Base-by-base conservation (phyloP, 306 rosid genomes). In the Cicer judaicum region DNA sequence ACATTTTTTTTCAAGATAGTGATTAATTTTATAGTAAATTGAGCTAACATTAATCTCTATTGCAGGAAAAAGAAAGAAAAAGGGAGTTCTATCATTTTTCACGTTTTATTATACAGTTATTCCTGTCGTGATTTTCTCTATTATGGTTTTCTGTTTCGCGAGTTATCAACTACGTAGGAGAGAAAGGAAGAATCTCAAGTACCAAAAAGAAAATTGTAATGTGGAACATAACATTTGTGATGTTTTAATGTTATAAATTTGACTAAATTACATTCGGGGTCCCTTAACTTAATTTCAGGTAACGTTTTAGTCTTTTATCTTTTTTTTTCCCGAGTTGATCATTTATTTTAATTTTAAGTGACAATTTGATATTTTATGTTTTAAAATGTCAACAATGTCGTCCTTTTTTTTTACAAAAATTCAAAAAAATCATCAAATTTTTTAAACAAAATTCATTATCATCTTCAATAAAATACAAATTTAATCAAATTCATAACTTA, bases 141-240 rank as follows among this genome's bases (percentile, higher is more conserved):
- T 46, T n/a, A 8, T 8, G 72, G 42, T 21, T 18, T 65, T 65
- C 40, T 12, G 19, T 65, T 78, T 62, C 8, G 48, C 48, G 4
- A 71, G 42, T 49, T 71, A 72, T 78, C 5, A 42, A 52, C 5
- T 52, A 4, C 34, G 9, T 16, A 64, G 77, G 49, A 65, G 68
- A 52, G 74, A 50, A 48, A 56, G 52, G 75, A 68, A 36, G 69
- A 36, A 68, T 56, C 67, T 12, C 69, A 59, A 13, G 52, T 21
- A 54, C 15, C 41, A 8, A 7, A 72, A 16, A 16, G 62, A 56
- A 72, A 53, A 79, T 54, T 53, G 78, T 79, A 79, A 78, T 70
- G 47, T 21, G 29, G 61, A 68, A 52, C 11, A 39, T 2, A 60
- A 62, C 21, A 34, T 53, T 29, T 71, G 8, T 50, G 21, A 50